phyloP scores from a whole-genome alignment of 441 rosid species.

The Erodium trifolium region DNA sequence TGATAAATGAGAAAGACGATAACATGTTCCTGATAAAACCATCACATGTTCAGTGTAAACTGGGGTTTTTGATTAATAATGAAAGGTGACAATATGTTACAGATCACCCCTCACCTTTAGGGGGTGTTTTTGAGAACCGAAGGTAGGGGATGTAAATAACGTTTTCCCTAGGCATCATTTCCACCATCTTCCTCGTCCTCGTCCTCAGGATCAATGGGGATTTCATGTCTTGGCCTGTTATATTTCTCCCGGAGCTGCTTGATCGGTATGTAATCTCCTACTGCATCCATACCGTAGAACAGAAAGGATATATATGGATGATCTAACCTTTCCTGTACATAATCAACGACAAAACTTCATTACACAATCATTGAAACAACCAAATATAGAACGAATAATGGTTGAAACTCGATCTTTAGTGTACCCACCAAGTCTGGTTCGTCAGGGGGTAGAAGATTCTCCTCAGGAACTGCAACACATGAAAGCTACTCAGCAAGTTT shows the following conservation, averaged over 20 bases:
- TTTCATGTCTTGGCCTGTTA: constrained; percentile 68
- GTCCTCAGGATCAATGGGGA: constrained; percentile 38
- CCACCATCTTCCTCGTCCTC: constrained; percentile 53
- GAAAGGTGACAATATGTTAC: no score
- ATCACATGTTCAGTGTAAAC: no score
- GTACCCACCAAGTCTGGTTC: constrained; percentile 54
- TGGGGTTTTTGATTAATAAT: no score
- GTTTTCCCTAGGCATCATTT: constrained; percentile 18
- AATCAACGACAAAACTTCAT: constrained; percentile 6
- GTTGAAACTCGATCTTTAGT: constrained; percentile 6
- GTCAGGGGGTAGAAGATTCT: constrained; percentile 55
- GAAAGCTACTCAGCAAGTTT: not conserved
- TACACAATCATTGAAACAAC: constrained; percentile 4
- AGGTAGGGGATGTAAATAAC: no score
- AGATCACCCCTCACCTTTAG: no score
- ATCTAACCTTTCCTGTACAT: constrained; percentile 72
- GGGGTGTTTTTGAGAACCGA: no score
- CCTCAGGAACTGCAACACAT: constrained; percentile 72
- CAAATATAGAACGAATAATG: not conserved
- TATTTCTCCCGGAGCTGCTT: constrained; percentile 82
- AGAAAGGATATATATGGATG: constrained; percentile 79
- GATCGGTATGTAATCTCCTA: constrained; percentile 89
- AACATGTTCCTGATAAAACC: no score
- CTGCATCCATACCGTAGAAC: constrained; percentile 72
- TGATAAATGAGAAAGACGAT: no score